Evolutionary conservation across 2,329 filamentous ascomycete genomes (phyloP).

Genomic region (Aspergillus udagawae): DNA sequence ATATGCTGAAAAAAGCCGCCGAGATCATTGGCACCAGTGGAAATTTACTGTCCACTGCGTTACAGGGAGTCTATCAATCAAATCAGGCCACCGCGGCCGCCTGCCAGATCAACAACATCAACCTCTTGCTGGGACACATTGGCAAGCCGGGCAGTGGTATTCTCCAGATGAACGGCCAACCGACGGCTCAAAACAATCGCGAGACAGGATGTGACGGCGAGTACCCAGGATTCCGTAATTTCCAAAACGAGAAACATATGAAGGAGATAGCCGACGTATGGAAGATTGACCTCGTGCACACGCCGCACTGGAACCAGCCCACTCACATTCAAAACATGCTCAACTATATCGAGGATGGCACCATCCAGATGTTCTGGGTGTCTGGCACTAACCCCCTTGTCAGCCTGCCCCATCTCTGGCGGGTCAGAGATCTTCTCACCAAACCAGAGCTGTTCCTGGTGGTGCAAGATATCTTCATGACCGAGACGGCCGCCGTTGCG

Average conservation of each 20-base stretch:
- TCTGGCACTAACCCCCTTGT: conserved; percentile 39
- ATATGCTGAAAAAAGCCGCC: conserved; percentile 28
- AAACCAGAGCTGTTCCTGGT: conserved; percentile 32
- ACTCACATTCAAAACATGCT: conserved; percentile 37
- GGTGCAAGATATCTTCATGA: conserved; percentile 36
- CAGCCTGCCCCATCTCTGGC: conserved; percentile 32
- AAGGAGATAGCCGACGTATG: conserved; percentile 34
- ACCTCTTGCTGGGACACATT: conserved; percentile 33
- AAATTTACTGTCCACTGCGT: conserved; percentile 33
- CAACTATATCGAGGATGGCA: conserved; percentile 31
- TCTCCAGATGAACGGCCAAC: conserved; percentile 40
- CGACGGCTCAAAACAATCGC: conserved; percentile 40
- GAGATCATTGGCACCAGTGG: conserved; percentile 29
- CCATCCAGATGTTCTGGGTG: conserved; percentile 38
- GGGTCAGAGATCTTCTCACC: conserved; percentile 27
- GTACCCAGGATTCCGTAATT: conserved; percentile 36
- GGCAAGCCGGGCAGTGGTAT: conserved; percentile 35
- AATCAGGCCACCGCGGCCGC: conserved; percentile 40
- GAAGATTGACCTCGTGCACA: conserved; percentile 32
- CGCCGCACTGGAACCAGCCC: conserved; percentile 38
- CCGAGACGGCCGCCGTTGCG: conserved; percentile 34
- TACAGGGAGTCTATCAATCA: conserved; percentile 41
- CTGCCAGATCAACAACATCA: conserved; percentile 42
- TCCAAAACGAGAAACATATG: conserved; percentile 33
- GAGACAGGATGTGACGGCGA: conserved; percentile 39